phyloP scores from a whole-genome alignment of 2,329 filamentous ascomycete species.

The Fusarium floridanum region DNA sequence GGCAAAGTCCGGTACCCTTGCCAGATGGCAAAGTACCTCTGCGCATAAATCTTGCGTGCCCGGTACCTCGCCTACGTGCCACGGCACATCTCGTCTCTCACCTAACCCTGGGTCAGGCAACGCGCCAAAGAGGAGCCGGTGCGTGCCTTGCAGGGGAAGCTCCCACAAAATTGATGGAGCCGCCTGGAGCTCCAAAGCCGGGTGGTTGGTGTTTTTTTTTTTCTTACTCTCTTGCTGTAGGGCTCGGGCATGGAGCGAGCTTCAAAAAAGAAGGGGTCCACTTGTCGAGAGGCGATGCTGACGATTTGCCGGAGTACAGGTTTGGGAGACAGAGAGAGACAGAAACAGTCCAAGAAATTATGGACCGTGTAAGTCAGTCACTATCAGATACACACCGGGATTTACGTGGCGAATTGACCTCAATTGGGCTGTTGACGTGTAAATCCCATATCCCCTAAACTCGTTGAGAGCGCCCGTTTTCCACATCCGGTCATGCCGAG shows the following conservation, averaged over 20 bases:
- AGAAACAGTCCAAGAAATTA: slow-evolving; percentile 7
- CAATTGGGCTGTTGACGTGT: slow-evolving; percentile 22
- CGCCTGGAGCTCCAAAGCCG: slow-evolving; percentile 18
- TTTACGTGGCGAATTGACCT: slow-evolving; percentile 29
- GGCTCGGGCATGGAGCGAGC: slow-evolving; percentile 9
- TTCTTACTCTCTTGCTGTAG: neutral
- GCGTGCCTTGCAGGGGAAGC: slow-evolving; percentile 41
- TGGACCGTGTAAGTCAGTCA: neutral
- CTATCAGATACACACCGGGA: neutral
- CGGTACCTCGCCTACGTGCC: slow-evolving; percentile 12
- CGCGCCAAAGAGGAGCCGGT: slow-evolving; percentile 26
- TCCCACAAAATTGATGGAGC: slow-evolving; percentile 27
- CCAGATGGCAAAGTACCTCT: slow-evolving; percentile 13
- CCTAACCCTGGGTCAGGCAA: slow-evolving; percentile 29
- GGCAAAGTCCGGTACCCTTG: slow-evolving; percentile 2
- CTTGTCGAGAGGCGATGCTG: slow-evolving; percentile 4
- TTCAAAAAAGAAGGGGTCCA: slow-evolving; percentile 19
- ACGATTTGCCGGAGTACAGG: slow-evolving; percentile 11
- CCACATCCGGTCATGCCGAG: slow-evolving; percentile 30
- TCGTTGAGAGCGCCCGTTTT: slow-evolving; percentile 17
- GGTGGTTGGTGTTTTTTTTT: slow-evolving; percentile 19
- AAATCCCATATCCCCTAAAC: slow-evolving; percentile 19
- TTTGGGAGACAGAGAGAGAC: neutral
- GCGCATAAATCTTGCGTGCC: rapidly evolving
- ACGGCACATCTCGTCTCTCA: slow-evolving; percentile 22